These are phyloP conservation scores for Paraphoma chrysanthemicola DNA, from an alignment of 2,329 filamentous ascomycete genomes.

Conservation along the genomic window DNA sequence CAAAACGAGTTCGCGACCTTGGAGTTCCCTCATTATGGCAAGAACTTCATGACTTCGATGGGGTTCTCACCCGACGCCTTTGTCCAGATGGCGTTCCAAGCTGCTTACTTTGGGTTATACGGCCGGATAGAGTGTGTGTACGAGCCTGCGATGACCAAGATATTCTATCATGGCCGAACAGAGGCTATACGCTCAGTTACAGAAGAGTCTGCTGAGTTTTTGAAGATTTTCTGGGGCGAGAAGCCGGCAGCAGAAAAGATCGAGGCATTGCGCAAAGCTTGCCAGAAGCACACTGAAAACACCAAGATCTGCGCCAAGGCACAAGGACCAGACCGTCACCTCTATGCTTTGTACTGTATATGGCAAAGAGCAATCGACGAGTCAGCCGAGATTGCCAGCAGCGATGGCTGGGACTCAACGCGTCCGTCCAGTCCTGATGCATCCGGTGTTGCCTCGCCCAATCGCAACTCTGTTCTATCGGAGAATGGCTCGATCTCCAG, in stretches of 20 bases:
- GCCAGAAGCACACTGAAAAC: conserved; percentile 78
- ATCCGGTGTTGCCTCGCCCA: conserved; percentile 61
- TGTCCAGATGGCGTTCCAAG: conserved; percentile 98
- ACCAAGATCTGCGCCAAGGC: conserved; percentile 89
- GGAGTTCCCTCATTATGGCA: conserved; percentile 88
- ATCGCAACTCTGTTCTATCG: conserved; percentile 59
- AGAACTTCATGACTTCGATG: conserved; percentile 97
- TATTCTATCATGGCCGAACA: conserved; percentile 89
- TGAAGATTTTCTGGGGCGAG: conserved; percentile 94
- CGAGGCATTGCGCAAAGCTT: conserved; percentile 82
- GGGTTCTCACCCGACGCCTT: conserved; percentile 97
- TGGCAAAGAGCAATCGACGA: conserved; percentile 92
- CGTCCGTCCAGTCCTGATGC: conserved; percentile 60
- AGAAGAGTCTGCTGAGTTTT: conserved; percentile 82
- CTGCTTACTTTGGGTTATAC: conserved; percentile 96
- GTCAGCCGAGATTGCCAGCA: conserved; percentile 63
- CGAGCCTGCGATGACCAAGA: conserved; percentile 98
- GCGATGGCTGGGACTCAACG: conserved; percentile 59
- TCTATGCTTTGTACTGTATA: conserved; percentile 92
- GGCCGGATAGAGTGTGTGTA: conserved; percentile 94
- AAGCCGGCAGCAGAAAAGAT: conserved; percentile 83
- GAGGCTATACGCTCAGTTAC: conserved; percentile 91
- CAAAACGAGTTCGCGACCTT: conserved; percentile 96
- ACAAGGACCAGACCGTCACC: conserved; percentile 87
- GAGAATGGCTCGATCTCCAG: conserved; percentile 55